Conservation (phyloP, 2,329 filamentous ascomycete species). For the Domatiomyces catenatus region DNA sequence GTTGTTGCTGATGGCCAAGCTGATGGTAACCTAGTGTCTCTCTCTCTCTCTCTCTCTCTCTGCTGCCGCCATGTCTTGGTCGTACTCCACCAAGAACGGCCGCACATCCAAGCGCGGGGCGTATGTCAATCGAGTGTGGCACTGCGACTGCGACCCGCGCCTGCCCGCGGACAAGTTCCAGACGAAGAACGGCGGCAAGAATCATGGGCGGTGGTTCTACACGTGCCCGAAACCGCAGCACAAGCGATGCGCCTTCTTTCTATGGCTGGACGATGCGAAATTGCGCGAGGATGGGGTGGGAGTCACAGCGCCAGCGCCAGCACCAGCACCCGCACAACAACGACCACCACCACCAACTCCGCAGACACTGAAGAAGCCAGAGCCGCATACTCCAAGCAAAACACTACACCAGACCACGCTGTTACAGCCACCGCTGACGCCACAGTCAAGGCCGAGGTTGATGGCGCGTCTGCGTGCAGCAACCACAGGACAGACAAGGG, state of each 20-base stretch:
- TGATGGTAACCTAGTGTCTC: background rate
- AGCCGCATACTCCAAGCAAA: too few species aligned
- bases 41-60: too few species aligned
- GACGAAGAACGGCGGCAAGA: conserved; percentile 41
- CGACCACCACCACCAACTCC: background rate
- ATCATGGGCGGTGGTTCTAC: conserved; percentile 44
- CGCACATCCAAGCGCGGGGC: conserved; percentile 22
- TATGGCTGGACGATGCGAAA: conserved; percentile 45
- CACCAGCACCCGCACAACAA: conserved; percentile 1
- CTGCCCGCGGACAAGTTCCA: conserved; percentile 40
- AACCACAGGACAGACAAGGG: background rate
- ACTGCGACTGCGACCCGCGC: conserved; percentile 41
- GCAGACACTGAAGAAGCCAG: conserved; percentile 7
- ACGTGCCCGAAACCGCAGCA: conserved; percentile 38
- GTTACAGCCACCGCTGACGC: background rate
- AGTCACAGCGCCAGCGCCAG: conserved; percentile 28
- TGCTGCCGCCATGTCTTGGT: conserved; percentile 6
- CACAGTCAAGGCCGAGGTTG: background rate
- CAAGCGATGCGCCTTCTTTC: conserved; percentile 42
- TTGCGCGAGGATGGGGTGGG: conserved; percentile 36
- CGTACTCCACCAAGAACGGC: conserved; percentile 11
- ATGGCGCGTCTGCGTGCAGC: background rate
- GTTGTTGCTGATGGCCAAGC: background rate
- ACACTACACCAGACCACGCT: too few species aligned
- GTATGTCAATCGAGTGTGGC: conserved; percentile 32